A percentile compares a stretch with the other conserved stretches of the same genome.
Conservation (phyloP, 2,329 filamentous ascomycete species). For the Tetracladium maxilliforme region DNA sequence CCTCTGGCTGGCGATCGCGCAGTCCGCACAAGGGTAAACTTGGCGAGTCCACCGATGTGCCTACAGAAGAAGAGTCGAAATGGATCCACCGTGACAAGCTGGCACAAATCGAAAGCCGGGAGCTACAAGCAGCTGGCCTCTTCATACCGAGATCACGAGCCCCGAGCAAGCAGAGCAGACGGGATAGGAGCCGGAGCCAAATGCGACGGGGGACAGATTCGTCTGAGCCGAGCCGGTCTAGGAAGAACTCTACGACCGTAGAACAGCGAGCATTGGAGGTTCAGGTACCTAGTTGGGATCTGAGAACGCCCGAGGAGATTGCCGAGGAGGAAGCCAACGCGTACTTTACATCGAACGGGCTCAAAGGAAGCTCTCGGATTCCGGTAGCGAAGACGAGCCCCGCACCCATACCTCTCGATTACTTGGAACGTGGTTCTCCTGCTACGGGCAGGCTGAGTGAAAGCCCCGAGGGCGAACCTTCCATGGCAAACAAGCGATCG, state of each 20-base stretch:
- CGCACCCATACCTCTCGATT: slow-evolving; percentile 55
- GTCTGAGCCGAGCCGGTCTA: slow-evolving; percentile 5
- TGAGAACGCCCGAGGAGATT: slow-evolving; percentile 66
- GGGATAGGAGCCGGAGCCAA: slow-evolving; percentile 27
- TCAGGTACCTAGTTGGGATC: slow-evolving; percentile 55
- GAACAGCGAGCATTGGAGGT: too few species aligned
- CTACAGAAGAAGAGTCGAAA: slow-evolving; percentile 57
- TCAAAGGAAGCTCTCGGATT: slow-evolving; percentile 63
- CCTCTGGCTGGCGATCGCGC: too few species aligned
- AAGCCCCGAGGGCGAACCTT: slow-evolving; percentile 7
- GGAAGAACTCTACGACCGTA: slow-evolving; percentile 1
- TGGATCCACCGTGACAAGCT: slow-evolving; percentile 84
- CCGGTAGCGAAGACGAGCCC: slow-evolving; percentile 73
- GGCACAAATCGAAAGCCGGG: slow-evolving; percentile 65
- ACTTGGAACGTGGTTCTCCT: slow-evolving; percentile 63
- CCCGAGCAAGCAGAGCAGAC: slow-evolving; percentile 28
- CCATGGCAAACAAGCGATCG: slow-evolving; percentile 10
- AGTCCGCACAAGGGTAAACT: too few species aligned
- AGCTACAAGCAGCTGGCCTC: slow-evolving; percentile 67
- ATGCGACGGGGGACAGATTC: too few species aligned
- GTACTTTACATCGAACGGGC: slow-evolving; percentile 34
- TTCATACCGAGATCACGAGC: slow-evolving; percentile 38
- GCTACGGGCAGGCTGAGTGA: too few species aligned
- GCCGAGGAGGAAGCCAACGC: slow-evolving; percentile 38
- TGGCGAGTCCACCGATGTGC: too few species aligned